Percentiles rank a stretch among this genome's conserved stretches.
Evolutionary conservation across 169 alveolate species (phyloP).

Genomic region (Theileria parva): DNA sequence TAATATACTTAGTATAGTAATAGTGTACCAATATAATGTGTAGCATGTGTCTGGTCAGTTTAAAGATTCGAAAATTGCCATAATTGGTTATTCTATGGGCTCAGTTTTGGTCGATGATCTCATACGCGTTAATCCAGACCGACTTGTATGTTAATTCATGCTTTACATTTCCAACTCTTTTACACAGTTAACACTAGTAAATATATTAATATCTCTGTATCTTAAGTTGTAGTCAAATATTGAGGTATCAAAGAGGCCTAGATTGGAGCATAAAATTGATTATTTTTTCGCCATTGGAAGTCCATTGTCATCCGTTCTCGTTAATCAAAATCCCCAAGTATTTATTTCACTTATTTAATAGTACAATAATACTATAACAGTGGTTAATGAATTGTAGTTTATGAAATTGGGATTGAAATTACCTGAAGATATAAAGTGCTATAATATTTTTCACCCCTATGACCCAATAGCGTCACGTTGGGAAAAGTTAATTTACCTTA

Average conservation of each 20-base stretch:
- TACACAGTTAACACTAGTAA: not conserved
- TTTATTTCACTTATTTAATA: not conserved
- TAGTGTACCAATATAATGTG: not conserved
- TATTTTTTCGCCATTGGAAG: conserved; percentile 81
- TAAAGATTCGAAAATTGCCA: conserved; percentile 73
- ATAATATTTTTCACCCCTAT: conserved; percentile 83
- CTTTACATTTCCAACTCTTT: not conserved
- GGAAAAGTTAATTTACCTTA: conserved; percentile 79
- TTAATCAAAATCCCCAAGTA: conserved; percentile 75
- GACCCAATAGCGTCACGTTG: conserved; percentile 83
- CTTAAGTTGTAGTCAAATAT: conserved; percentile 46
- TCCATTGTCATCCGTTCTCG: conserved; percentile 77
- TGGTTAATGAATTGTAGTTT: conserved; percentile 33
- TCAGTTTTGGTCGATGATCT: conserved; percentile 80
- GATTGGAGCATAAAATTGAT: conserved; percentile 77
- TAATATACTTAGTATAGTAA: not conserved
- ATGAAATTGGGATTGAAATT: conserved; percentile 69
- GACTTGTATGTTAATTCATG: conserved; percentile 19
- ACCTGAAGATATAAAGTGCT: conserved; percentile 69
- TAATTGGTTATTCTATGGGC: conserved; percentile 84
- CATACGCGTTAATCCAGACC: conserved; percentile 65
- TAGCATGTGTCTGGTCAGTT: conserved; percentile 77
- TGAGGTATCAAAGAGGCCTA: conserved; percentile 47
- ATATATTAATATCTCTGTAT: no score
- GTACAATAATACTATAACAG: conserved; percentile 1